phyloP scores from a whole-genome alignment of 441 rosid species.

The Macaranga tanarius region DNA sequence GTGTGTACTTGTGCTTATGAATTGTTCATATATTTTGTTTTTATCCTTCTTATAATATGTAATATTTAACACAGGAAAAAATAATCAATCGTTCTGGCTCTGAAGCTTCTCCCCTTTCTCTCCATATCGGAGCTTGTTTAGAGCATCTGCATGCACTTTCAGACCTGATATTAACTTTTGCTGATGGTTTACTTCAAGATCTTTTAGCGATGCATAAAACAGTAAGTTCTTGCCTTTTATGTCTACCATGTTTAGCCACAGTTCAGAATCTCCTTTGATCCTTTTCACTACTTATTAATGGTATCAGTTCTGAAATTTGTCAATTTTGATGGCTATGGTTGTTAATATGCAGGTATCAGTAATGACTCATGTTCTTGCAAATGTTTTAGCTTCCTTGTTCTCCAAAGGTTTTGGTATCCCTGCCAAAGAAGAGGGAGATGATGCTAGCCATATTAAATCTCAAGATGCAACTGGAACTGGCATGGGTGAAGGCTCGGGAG shows the following conservation, averaged over 20 bases:
- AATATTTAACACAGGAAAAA: conserved; percentile 54
- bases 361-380: conserved; percentile 74
- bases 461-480: conserved; percentile 84
- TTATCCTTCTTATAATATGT: conserved; percentile 20
- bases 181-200: conserved; percentile 62
- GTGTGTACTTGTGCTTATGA: background rate
- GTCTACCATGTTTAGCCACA: background rate
- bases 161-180: conserved; percentile 59
- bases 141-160: conserved; percentile 50
- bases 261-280: background rate
- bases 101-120: conserved; percentile 34
- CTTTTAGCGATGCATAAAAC: conserved; percentile 70
- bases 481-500: conserved; percentile 92
- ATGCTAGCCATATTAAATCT: conserved; percentile 38
- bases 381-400: conserved; percentile 65
- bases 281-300: background rate
- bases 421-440: conserved; percentile 65
- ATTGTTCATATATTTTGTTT: conserved; percentile 11
- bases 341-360: conserved; percentile 59
- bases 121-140: conserved; percentile 46
- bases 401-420: conserved; percentile 77
- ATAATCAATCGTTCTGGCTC: conserved; percentile 38
- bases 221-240: conserved; percentile 39
- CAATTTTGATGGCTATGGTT: conserved; percentile 14
- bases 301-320: conserved; percentile 1